Conservation (phyloP, 2,329 filamentous ascomycete species). For the Ascochyta fabae region DNA sequence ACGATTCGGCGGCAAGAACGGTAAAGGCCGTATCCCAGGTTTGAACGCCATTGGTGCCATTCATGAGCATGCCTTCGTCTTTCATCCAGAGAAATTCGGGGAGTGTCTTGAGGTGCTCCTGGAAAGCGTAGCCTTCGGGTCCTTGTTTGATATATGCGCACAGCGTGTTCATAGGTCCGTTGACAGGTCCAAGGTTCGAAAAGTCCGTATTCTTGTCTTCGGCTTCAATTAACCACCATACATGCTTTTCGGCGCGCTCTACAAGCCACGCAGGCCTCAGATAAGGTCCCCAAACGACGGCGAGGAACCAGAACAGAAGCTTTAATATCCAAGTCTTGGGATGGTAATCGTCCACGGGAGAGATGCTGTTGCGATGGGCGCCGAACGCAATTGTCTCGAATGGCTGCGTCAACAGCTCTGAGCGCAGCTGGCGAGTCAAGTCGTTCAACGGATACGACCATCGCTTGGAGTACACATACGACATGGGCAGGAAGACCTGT, state of each 20-base stretch:
- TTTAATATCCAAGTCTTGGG: slow-evolving; percentile 88
- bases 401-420: slow-evolving; percentile 83
- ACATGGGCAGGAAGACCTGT: slow-evolving; percentile 94
- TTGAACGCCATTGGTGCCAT: slow-evolving; percentile 98
- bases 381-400: slow-evolving; percentile 80
- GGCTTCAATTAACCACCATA: slow-evolving; percentile 81
- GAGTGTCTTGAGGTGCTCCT: slow-evolving; percentile 78
- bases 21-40: slow-evolving; percentile 94
- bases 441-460: slow-evolving; percentile 80
- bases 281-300: slow-evolving; percentile 80
- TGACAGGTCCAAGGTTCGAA: slow-evolving; percentile 86
- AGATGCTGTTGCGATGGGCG: slow-evolving; percentile 81
- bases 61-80: slow-evolving; percentile 88
- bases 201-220: slow-evolving; percentile 95
- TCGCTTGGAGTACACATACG: slow-evolving; percentile 82
- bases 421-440: slow-evolving; percentile 72
- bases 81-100: slow-evolving; percentile 93
- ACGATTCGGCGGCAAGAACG: slow-evolving; percentile 81
- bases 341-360: slow-evolving; percentile 83
- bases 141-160: slow-evolving; percentile 86
- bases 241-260: slow-evolving; percentile 78
- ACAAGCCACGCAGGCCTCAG: slow-evolving; percentile 71
- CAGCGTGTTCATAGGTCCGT: slow-evolving; percentile 87
- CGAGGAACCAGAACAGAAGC: slow-evolving; percentile 76
- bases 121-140: slow-evolving; percentile 72